These are phyloP conservation scores for Hanseniaspora mollemarum DNA, from an alignment of 805 yeast genomes.

Conservation along the genomic window DNA sequence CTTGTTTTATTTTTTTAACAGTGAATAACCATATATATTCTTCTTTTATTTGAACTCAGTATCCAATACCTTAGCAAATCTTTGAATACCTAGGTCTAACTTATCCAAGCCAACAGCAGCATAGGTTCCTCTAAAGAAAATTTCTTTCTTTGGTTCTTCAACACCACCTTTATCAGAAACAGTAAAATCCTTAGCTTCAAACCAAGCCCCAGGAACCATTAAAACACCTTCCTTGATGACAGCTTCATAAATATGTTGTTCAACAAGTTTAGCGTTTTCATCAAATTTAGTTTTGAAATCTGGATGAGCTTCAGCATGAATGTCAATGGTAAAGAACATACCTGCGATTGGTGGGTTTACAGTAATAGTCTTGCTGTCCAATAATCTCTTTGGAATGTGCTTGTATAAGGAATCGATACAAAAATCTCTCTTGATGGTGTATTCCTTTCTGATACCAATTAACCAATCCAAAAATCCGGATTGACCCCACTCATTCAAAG, in stretches of 20 bases:
- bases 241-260: constrained; percentile 49
- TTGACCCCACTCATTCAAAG: constrained; percentile 83
- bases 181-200: constrained; percentile 30
- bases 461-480: constrained; percentile 81
- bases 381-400: constrained; percentile 39
- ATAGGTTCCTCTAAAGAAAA: constrained; percentile 79
- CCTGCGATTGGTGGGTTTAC: constrained; percentile 66
- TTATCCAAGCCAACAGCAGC: constrained; percentile 71
- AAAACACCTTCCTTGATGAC: constrained; percentile 51
- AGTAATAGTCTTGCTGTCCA: constrained; percentile 18
- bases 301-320: constrained; percentile 76
- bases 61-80: constrained; percentile 53
- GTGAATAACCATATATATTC: background rate
- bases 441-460: constrained; percentile 68
- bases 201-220: constrained; percentile 80
- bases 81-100: constrained; percentile 49
- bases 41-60: constrained; percentile 35
- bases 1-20: no score
- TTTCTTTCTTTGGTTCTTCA: constrained; percentile 34
- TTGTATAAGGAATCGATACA: constrained; percentile 65
- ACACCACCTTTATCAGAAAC: constrained; percentile 29
- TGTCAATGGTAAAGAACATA: constrained; percentile 66
- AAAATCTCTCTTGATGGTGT: constrained; percentile 77
- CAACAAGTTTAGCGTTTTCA: constrained; percentile 53
- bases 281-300: constrained; percentile 46